Percentiles rank a stretch among this genome's conserved stretches.
Conservation (phyloP, 805 yeast genomes). For the Saccharomycopsis microspora region DNA sequence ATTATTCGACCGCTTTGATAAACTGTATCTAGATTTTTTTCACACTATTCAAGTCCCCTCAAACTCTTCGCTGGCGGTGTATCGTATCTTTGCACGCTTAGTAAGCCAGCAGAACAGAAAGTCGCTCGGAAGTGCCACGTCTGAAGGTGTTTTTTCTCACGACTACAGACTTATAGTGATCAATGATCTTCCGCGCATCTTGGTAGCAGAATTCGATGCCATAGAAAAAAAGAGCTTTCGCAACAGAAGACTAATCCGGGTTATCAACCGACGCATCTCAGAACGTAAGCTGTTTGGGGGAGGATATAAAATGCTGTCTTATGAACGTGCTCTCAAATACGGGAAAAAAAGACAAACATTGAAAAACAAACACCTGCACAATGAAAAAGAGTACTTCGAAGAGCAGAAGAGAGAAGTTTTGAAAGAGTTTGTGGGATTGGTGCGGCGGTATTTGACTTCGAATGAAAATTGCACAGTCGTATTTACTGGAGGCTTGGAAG, state of each 20-base stretch:
- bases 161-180: constrained; percentile 9
- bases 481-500: constrained; percentile 7
- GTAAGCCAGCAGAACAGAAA: neutral
- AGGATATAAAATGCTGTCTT: constrained; percentile 3
- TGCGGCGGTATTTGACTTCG: constrained; percentile 4
- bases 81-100: neutral
- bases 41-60: neutral
- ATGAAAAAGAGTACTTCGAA: neutral
- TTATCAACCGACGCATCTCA: constrained; percentile 3
- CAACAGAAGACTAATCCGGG: constrained; percentile 3
- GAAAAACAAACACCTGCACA: neutral
- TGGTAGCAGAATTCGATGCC: constrained; percentile 6
- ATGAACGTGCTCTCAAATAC: constrained; percentile 11
- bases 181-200: constrained; percentile 11
- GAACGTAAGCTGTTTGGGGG: constrained; percentile 11
- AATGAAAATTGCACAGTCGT: constrained; percentile 9
- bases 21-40: neutral
- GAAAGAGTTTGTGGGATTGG: neutral
- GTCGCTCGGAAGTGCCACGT: neutral
- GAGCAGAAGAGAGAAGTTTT: no score
- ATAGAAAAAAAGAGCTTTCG: constrained; percentile 1
- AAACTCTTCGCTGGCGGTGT: constrained; percentile 1
- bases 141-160: neutral
- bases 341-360: constrained; percentile 2
- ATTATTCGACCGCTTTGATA: neutral